Evolutionary conservation across 768 basidiomycete genomes (phyloP), one percentile per base, ranked within the genome.

Genomic region (Holtermanniella nyarrowii): DNA sequence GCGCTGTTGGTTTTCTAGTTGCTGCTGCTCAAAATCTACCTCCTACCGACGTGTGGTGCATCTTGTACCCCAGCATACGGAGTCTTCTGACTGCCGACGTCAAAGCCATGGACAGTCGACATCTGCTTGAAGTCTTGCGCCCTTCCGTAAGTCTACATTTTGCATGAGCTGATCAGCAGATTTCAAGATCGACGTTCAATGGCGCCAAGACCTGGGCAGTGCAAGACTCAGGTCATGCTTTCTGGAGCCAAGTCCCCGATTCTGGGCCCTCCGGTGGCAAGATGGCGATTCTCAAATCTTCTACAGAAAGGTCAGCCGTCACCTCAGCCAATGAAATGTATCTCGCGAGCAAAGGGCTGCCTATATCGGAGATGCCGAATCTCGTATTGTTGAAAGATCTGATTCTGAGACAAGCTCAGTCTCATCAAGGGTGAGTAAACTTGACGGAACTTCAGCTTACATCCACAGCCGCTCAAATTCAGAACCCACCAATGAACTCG

Each of bases 21-120:
- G 82, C 88, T 3, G 84, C 88, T 7, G 83, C 85, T 1, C 81
- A 82, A 41, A 83, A 86, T 56, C 78, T 99, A 4, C 85, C 85
- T 0, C 71, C 76, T 2, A 89, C 88, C 48, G 95, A 99, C 65
- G 82, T 88, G 20, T 97, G 95, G 93, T 96, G 90, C 63, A 93
- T 97, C 40, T 71, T 99, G 7, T 97, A 97, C 60, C 93, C 95
- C 0, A 86, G 85, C 0, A 72, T 97, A 40, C 79, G 86, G 43
- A 84, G 89, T 61, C 82, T 90, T 53, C 75, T 97, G 37, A 84
- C 83, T 52, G 86, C 82, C 1, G 95, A 97, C 59, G 75, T 96
- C 20, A 77, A 76, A 1, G 76, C 77, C 5, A 79, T 96, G 44
- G 80, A 85, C 45, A 87, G 86, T 53, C 77, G 77, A 46, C 82